phyloP scores from a whole-genome alignment of 1,284 basidiomycete species.

The Trichosporon ovoides region DNA sequence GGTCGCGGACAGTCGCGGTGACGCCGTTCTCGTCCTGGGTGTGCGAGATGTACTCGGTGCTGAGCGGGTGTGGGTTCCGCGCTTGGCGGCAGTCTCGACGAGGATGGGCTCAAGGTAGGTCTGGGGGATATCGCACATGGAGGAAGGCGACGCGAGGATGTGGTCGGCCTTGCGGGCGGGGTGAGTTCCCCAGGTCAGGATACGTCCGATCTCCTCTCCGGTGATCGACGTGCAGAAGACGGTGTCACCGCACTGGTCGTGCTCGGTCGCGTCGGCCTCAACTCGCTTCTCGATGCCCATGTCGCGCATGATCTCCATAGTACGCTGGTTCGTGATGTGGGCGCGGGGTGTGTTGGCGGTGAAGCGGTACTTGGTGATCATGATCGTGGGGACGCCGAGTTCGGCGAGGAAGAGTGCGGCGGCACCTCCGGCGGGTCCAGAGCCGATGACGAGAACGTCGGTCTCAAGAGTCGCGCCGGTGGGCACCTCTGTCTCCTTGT shows the following conservation, averaged over 20 bases:
- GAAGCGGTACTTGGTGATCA: constrained; percentile 15
- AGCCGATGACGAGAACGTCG: constrained; percentile 16
- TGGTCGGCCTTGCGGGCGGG: constrained; percentile 17
- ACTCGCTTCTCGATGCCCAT: constrained; percentile 17
- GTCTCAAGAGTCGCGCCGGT: constrained; percentile 11
- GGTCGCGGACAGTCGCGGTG: constrained; percentile 15
- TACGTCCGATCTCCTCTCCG: constrained; percentile 20
- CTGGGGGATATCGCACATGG: constrained; percentile 21
- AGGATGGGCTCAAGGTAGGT: constrained; percentile 22
- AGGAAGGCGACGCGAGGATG: constrained; percentile 13
- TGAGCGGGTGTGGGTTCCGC: constrained; percentile 17
- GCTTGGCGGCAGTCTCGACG: constrained; percentile 10
- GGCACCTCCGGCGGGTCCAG: constrained; percentile 14
- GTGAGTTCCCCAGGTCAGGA: constrained; percentile 19
- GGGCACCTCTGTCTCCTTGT: constrained; percentile 16
- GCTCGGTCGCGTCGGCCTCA: constrained; percentile 16
- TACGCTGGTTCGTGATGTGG: constrained; percentile 21
- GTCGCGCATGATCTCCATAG: constrained; percentile 20
- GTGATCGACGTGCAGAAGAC: constrained; percentile 18
- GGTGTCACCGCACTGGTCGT: constrained; percentile 18
- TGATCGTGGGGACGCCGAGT: constrained; percentile 13
- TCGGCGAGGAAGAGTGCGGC: constrained; percentile 17
- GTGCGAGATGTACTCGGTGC: constrained; percentile 20
- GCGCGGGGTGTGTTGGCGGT: constrained; percentile 21
- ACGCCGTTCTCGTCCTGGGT: constrained; percentile 14